Evolutionary conservation across 75 land plant species (phyloP).

Genomic region (Cryptomeria japonica): DNA sequence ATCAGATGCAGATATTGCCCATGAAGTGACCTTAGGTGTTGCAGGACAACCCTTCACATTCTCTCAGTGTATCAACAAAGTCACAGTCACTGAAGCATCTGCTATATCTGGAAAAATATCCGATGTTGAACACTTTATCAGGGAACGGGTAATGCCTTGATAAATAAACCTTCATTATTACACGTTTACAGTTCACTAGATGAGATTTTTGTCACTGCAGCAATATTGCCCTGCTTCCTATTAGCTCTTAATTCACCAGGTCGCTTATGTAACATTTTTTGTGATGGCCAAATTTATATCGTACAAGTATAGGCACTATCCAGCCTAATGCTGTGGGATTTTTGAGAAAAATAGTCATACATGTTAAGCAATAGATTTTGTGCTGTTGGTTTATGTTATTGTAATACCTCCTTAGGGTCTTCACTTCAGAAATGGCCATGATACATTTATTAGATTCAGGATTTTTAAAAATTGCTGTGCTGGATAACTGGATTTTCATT

Average conservation of each 20-base stretch:
- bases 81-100: conserved; percentile 74
- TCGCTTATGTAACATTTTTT: not conserved
- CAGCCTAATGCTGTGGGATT: not conserved
- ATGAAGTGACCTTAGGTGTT: conserved; percentile 64
- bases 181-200: not conserved
- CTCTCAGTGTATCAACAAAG: conserved; percentile 81
- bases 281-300: not conserved
- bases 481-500: not conserved
- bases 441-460: not conserved
- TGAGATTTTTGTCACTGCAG: not conserved
- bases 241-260: not conserved
- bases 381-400: not conserved
- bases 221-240: not conserved
- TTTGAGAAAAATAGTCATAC: not conserved
- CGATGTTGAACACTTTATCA: conserved; percentile 80
- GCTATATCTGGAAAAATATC: conserved; percentile 64
- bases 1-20: conserved; percentile 70
- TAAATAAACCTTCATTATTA: not conserved
- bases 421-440: not conserved
- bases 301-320: not conserved
- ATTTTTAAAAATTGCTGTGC: not conserved
- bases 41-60: conserved; percentile 81
- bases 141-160: conserved; percentile 66
- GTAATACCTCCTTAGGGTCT: not conserved
- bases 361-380: not conserved